Conservation (phyloP, 768 basidiomycete genomes). For the Hygrophoropsis aurantiaca region DNA sequence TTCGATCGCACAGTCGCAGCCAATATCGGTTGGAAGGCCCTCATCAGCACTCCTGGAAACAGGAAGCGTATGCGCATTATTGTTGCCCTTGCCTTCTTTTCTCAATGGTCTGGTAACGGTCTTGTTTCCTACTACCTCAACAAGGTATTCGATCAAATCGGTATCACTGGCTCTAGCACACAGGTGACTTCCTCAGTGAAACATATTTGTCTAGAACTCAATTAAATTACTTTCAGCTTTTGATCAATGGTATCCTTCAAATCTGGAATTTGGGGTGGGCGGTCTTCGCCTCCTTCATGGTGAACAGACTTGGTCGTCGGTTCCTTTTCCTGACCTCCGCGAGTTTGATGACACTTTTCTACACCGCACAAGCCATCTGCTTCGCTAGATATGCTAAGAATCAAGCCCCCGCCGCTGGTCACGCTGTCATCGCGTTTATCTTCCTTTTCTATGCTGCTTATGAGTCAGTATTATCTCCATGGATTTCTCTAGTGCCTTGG, state of each 20-base stretch:
- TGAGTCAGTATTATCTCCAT: slow-evolving; percentile 46
- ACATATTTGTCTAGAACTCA: background rate
- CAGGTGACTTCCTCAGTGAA: slow-evolving; percentile 33
- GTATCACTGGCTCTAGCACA: slow-evolving; percentile 57
- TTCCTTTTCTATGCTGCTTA: slow-evolving; percentile 81
- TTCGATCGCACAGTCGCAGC: slow-evolving; percentile 60
- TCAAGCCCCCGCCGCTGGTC: slow-evolving; percentile 44
- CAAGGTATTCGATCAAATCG: slow-evolving; percentile 67
- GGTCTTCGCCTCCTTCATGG: slow-evolving; percentile 52
- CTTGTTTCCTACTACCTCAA: slow-evolving; percentile 83
- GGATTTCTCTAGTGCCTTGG: background rate
- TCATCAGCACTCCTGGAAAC: slow-evolving; percentile 70
- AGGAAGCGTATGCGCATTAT: slow-evolving; percentile 75
- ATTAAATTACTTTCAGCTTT: slow-evolving; percentile 47
- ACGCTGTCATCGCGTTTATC: slow-evolving; percentile 80
- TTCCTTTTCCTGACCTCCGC: slow-evolving; percentile 64
- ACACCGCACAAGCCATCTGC: slow-evolving; percentile 66
- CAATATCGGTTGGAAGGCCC: slow-evolving; percentile 68
- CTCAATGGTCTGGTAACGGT: slow-evolving; percentile 85
- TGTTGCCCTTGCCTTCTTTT: slow-evolving; percentile 78
- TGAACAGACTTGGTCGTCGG: slow-evolving; percentile 71
- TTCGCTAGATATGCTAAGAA: slow-evolving; percentile 54
- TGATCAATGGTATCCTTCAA: slow-evolving; percentile 85
- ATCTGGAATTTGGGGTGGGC: slow-evolving; percentile 78
- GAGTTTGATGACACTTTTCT: slow-evolving; percentile 63